phyloP scores from a whole-genome alignment of 2,329 filamentous ascomycete species.

The Alternaria viburni region DNA sequence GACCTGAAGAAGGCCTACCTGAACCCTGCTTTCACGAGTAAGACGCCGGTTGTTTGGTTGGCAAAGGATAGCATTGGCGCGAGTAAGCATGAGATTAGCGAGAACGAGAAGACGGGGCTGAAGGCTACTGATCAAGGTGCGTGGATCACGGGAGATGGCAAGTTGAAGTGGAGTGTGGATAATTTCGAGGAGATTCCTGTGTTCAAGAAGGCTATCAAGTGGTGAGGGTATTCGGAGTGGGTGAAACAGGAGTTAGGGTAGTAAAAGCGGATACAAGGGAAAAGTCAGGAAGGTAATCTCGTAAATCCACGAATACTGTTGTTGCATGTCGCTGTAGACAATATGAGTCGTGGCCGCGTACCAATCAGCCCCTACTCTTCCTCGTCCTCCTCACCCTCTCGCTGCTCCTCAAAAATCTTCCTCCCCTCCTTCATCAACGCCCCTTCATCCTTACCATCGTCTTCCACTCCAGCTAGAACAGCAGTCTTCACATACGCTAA shows the following conservation, averaged over 20 bases:
- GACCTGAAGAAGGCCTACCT: slow-evolving; percentile 44
- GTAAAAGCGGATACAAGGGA: not conserved
- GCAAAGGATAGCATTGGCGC: slow-evolving; percentile 42
- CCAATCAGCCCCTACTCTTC: not conserved
- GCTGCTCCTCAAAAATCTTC: slow-evolving; percentile 19
- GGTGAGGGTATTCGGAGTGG: slow-evolving; percentile 18
- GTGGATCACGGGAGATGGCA: slow-evolving; percentile 41
- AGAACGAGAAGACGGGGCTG: slow-evolving; percentile 39
- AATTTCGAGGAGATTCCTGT: slow-evolving; percentile 43
- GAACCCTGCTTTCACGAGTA: slow-evolving; percentile 43
- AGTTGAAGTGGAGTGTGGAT: slow-evolving; percentile 38
- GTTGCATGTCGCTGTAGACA: not conserved
- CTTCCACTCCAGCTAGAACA: slow-evolving; percentile 10
- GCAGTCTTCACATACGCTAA: slow-evolving; percentile 18
- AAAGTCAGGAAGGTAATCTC: not conserved
- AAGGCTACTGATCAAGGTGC: slow-evolving; percentile 41
- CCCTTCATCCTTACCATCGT: slow-evolving; percentile 7
- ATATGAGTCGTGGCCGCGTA: not conserved
- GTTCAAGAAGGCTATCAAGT: slow-evolving; percentile 39
- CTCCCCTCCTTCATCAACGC: slow-evolving; percentile 6
- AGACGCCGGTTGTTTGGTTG: slow-evolving; percentile 44
- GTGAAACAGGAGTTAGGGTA: not conserved
- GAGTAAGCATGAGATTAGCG: slow-evolving; percentile 38
- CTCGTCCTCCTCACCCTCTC: not conserved
- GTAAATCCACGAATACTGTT: not conserved